Conservation (phyloP, 805 yeast genomes). For the Ogataea trehalophila region DNA sequence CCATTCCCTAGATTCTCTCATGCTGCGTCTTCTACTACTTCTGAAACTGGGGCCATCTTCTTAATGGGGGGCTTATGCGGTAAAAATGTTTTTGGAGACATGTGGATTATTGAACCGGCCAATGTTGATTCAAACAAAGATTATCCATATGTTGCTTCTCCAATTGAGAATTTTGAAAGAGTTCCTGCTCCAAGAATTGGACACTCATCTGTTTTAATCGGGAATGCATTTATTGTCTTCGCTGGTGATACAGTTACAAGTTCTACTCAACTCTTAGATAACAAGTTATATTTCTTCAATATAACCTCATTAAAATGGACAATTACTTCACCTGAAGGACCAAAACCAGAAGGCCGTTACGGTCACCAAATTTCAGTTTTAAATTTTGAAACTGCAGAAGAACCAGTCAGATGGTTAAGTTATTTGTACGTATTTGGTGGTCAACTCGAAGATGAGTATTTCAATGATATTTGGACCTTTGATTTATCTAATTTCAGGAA, state of each 20-base stretch:
- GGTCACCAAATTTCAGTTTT: conserved; percentile 88
- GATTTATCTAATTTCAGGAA: conserved; percentile 83
- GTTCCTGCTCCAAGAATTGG: conserved; percentile 96
- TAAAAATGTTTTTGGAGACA: conserved; percentile 88
- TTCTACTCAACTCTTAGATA: conserved; percentile 73
- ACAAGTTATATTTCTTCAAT: conserved; percentile 82
- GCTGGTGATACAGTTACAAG: conserved; percentile 96
- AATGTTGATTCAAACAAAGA: conserved; percentile 23
- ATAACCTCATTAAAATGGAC: conserved; percentile 77
- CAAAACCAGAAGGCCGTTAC: conserved; percentile 85
- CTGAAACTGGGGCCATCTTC: conserved; percentile 76
- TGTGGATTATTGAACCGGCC: conserved; percentile 76
- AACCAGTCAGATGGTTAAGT: conserved; percentile 35
- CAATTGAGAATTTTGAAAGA: conserved; percentile 66
- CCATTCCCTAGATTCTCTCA: conserved; percentile 97
- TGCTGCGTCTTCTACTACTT: conserved; percentile 70
- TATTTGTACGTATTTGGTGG: conserved; percentile 89
- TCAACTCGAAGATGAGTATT: conserved; percentile 74
- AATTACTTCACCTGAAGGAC: conserved; percentile 66
- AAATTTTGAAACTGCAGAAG: conserved; percentile 45
- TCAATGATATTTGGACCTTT: conserved; percentile 79
- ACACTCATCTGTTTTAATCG: conserved; percentile 86
- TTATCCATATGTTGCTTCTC: conserved; percentile 39
- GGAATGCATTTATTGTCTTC: conserved; percentile 90
- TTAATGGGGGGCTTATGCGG: conserved; percentile 96